These are phyloP conservation scores for Knoxdaviesia capensis DNA, from an alignment of 2,329 filamentous ascomycete species.

Conservation along the genomic window DNA sequence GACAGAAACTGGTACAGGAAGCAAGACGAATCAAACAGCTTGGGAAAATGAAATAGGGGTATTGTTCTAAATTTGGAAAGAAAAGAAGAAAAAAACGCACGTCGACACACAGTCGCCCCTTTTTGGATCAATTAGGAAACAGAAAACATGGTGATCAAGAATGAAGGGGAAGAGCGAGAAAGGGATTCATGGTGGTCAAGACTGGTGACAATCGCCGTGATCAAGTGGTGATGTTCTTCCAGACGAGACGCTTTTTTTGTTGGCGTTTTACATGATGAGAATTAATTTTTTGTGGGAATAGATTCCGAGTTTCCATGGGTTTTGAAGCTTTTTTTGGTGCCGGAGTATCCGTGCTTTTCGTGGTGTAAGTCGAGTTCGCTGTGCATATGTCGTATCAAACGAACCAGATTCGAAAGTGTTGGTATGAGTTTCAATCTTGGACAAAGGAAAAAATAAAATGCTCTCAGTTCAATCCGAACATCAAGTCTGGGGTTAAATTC, in stretches of 20 bases:
- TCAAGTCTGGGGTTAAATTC: background rate
- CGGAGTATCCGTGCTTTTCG: background rate
- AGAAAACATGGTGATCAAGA: no score
- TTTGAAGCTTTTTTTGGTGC: background rate
- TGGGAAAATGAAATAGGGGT: slow-evolving; percentile 6
- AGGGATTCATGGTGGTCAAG: no score
- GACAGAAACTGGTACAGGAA: background rate
- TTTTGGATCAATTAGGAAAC: background rate
- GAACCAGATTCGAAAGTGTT: background rate
- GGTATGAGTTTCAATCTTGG: background rate
- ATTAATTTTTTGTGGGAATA: background rate
- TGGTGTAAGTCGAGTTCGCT: background rate
- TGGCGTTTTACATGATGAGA: no score
- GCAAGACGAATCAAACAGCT: slow-evolving; percentile 1
- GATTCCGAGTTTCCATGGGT: background rate
- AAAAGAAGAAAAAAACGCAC: background rate
- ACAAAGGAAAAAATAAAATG: no score
- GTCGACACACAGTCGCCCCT: background rate
- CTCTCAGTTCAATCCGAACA: background rate
- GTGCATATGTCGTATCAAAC: background rate
- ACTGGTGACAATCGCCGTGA: no score
- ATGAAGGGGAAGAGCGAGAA: no score
- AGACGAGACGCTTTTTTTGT: no score
- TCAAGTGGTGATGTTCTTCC: no score
- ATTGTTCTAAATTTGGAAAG: slow-evolving; percentile 8